These are phyloP conservation scores for Suillus variegatus DNA, from an alignment of 768 basidiomycete genomes.

Conservation along the genomic window DNA sequence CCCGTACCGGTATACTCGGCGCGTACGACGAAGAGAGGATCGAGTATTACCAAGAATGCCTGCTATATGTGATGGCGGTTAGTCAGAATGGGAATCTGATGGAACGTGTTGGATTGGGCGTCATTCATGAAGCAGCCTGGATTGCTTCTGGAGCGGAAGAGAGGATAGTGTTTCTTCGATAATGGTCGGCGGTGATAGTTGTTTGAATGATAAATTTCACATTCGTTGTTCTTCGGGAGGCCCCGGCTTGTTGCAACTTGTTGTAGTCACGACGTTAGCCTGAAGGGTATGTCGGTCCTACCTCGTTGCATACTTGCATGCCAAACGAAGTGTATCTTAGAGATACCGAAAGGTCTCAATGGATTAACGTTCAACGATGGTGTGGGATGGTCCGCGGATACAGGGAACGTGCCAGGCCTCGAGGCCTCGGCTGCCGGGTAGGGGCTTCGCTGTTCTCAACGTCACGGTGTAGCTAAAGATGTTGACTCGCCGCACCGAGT, in stretches of 20 bases:
- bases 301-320: no score
- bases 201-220: neutral
- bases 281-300: neutral
- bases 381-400: no score
- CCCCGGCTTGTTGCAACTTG: neutral
- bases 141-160: neutral
- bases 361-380: no score
- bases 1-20: slow-evolving; percentile 11
- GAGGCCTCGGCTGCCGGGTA: no score
- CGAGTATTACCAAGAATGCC: slow-evolving; percentile 15
- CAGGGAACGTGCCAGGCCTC: no score
- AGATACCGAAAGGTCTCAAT: no score
- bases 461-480: neutral
- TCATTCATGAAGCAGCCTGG: slow-evolving; percentile 24
- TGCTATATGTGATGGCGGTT: slow-evolving; percentile 26
- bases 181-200: neutral
- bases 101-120: slow-evolving; percentile 25
- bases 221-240: neutral
- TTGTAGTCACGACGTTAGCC: neutral
- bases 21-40: slow-evolving; percentile 11
- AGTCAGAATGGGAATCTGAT: slow-evolving; percentile 6
- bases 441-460: no score
- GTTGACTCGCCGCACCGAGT: neutral
- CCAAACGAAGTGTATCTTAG: no score
- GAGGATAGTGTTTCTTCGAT: slow-evolving; percentile 1